Evolutionary conservation across 2,329 filamentous ascomycete species (phyloP), one percentile per base, ranked within the genome.

Genomic region (Aureobasidium sp.): DNA sequence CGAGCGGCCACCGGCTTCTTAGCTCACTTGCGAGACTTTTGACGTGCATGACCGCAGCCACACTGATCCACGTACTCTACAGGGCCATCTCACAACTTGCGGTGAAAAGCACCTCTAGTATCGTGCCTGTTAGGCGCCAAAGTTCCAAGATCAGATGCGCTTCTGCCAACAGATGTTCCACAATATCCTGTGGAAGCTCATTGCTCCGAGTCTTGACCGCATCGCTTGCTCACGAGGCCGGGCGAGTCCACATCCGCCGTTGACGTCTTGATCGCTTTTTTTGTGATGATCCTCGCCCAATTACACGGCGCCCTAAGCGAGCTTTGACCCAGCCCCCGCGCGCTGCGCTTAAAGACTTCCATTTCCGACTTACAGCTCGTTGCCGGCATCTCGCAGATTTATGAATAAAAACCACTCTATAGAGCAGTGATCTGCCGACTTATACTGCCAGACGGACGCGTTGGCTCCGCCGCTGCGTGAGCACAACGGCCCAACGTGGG

Each of bases 1-100:
- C 34, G n/a, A 29, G 34, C 56, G 49, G 20, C n/a, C 49, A 52
- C 20, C 42, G 55, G 31, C 22, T n/a, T 31, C 20, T 48, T 59
- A 42, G 55, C 42, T 48, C 44, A 6, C 55, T 44, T 39, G 42
- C 31, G 31, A 48, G 55, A 29, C 55, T 48, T 59, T 59, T 59
- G 55, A 59, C 55, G 55, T 59, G 55, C 55, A 59, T 48, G 53
- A 36, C 27, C n/a, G 27, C 44, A 48, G 55, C 41, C 44, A 59
- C 55, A 48, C 31, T n/a, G 7, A 11, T 25, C 25, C 25, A 27
- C 22, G 8, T 27, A 44, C 15, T 12, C 39, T 48, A n/a, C n/a
- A n/a, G 25, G 5, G 14, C 4, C 20, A 25, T 48, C 44, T 9
- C 29, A 6, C 22, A 51, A 48, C 15, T 56, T 56, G 52, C 36